A percentile compares a stretch with the other conserved stretches of the same genome.
Conservation (phyloP, 2,329 filamentous ascomycete genomes). For the Curvularia sp. region DNA sequence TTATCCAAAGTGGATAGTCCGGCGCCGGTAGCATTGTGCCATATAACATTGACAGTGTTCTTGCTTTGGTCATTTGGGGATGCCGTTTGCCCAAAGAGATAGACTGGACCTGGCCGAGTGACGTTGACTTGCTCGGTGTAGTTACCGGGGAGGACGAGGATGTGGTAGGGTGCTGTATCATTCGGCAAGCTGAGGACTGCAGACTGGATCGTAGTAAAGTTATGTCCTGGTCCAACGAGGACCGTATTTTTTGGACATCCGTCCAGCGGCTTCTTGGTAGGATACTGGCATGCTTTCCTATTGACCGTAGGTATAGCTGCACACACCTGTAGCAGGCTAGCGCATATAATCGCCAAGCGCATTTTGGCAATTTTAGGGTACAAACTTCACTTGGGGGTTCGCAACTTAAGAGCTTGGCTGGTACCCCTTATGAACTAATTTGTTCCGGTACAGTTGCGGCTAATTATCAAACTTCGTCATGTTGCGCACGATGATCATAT, state of each 20-base stretch:
- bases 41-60: conserved; percentile 65
- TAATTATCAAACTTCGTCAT: background rate
- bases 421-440: background rate
- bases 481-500: background rate
- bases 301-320: conserved; percentile 25
- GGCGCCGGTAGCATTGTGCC: conserved; percentile 63
- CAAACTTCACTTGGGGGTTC: background rate
- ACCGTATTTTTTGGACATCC: conserved; percentile 50
- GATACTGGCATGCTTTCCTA: conserved; percentile 47
- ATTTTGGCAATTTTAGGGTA: conserved; percentile 12
- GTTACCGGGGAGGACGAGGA: conserved; percentile 66
- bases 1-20: conserved; percentile 61
- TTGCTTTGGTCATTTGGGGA: conserved; percentile 55
- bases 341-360: conserved; percentile 17
- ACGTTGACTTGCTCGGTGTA: conserved; percentile 72
- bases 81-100: conserved; percentile 66
- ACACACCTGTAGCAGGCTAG: conserved; percentile 24
- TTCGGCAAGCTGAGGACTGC: conserved; percentile 57
- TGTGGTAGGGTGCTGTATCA: conserved; percentile 58
- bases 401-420: conserved; percentile 4
- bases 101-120: conserved; percentile 66
- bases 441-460: background rate
- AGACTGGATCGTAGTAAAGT: conserved; percentile 54
- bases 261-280: conserved; percentile 46
- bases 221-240: conserved; percentile 35